Base-by-base conservation (phyloP, 208 protist genomes). In the Herpetomonas tarakana region DNA sequence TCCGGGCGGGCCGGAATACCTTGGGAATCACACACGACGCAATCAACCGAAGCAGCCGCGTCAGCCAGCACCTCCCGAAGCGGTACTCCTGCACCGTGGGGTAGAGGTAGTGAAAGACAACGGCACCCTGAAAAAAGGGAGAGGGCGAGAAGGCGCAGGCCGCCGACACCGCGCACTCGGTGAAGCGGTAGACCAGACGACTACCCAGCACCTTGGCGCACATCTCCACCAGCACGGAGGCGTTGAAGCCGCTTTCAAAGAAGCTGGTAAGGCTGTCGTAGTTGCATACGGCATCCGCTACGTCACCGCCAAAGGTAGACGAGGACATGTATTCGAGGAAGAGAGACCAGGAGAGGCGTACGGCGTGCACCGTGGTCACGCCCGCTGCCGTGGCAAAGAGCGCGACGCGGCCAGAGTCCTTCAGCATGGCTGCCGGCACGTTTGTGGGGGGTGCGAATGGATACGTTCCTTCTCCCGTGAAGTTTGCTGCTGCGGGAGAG, bases 261-360 rank as follows among this genome's bases (percentile, higher is more conserved):
- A 77, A 62, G 12, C 53, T 28, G 11, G 64, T 19, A 39, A 71
- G 22, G 19, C 58, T 65, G 41, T 58, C 65, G 50, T 71, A 55
- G 47, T 71, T 57, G 22, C 77, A 68, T 11, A 86, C 22, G 6
- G 65, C 64, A 46, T 83, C 64, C 1, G 81, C 56, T 14, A 87
- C 30, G 61, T 92, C 85, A 30, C 56, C 67, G 16, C 58, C 55
- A 24, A 86, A 85, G 16, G 65, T 49, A 2, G 78, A 57, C 50
- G 78, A 72, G 9, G 55, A n/a, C 35, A 88, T 47, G 58, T 91
- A 91, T 29, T 83, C 66, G 6, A 71, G 58, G 58, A 91, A 83
- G n/a, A 91, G 67, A 14, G 77, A 22, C 6, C 55, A 58, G 12
- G 62, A 41, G 1, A 85, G 69, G 45, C 71, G 51, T 11, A 76